Base-by-base conservation (phyloP, 2,329 filamentous ascomycete genomes). In the Amauroascus niger region DNA sequence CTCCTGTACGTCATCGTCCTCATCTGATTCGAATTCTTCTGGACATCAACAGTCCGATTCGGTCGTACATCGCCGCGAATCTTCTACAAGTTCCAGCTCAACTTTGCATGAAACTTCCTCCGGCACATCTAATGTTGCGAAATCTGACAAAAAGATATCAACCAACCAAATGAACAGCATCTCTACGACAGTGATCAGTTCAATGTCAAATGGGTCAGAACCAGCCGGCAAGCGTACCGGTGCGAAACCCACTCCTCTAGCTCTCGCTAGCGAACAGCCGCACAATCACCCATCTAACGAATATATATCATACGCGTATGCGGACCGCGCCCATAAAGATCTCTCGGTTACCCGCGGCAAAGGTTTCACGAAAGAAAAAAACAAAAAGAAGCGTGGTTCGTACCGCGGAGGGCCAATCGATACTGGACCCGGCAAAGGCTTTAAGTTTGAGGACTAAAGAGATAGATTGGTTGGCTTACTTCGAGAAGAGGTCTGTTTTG, bases 281-380 rank as follows among this genome's bases (percentile, higher is more conserved):
- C 58, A 85, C 87, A 20, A 80, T 75, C 63, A 84, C 89, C 62
- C 81, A 2, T 89, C 84, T 62, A 96, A 97, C 71, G 81, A 80
- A 13, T 97, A 91, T 67, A 77, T 88, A 9, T 77, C 83, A 20
- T 88, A 96, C 68, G 84, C 86, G 59, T 98, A 97, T 72, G 91
- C 90, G 22, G 85, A 93, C 63, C 83, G 83, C 62, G 94, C 94
- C 7, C 87, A 90, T 66, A 80, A 88, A 61, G 90, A 96, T 67
- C 74, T 98, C 58, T 87, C 89, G 47, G 80, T 95, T 37, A 97
- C 91, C 30, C 88, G 86, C 68, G 93, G 93, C 64, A 97, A 96
- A 75, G 89, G 88, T 3, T 98, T 98, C 73, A 97, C 91, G 56
- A 98, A 98, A 77, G 93, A 97, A 76, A 98, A 98, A 83, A 98